These are phyloP conservation scores for Polyporus arcularius DNA, from an alignment of 768 basidiomycete species.

Conservation along the genomic window DNA sequence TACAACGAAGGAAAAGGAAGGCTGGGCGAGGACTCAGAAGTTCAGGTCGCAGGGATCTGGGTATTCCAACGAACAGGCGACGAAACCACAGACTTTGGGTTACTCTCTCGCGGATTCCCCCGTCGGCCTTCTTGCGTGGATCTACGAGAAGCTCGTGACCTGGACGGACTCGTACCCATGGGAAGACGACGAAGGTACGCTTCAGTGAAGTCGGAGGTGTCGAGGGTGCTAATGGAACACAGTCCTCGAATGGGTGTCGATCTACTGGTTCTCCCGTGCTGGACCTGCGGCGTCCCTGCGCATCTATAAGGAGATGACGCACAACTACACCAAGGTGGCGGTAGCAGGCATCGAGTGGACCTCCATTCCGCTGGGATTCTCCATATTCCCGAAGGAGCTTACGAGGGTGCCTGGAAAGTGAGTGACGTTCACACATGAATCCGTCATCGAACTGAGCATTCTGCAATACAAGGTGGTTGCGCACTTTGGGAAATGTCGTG, in stretches of 20 bases:
- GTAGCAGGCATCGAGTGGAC: slow-evolving; percentile 1
- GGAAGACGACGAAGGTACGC: slow-evolving; percentile 55
- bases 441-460: no score
- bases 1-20: slow-evolving; percentile 32
- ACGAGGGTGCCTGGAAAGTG: slow-evolving; percentile 15
- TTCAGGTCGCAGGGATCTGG: slow-evolving; percentile 32
- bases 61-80: slow-evolving; percentile 35
- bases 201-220: no score
- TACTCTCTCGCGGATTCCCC: slow-evolving; percentile 63
- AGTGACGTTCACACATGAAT: neutral
- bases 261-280: slow-evolving; percentile 36
- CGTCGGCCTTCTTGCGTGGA: slow-evolving; percentile 43
- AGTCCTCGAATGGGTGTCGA: slow-evolving; percentile 37
- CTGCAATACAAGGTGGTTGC: slow-evolving; percentile 21
- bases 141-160: slow-evolving; percentile 35
- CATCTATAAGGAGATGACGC: slow-evolving; percentile 32
- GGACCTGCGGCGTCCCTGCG: slow-evolving; percentile 33
- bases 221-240: neutral
- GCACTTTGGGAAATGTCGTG: slow-evolving; percentile 24
- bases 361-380: slow-evolving; percentile 30
- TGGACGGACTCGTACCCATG: slow-evolving; percentile 53
- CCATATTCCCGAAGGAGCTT: slow-evolving; percentile 33
- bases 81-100: slow-evolving; percentile 41
- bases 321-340: neutral
- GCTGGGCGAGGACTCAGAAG: slow-evolving; percentile 25